phyloP scores from a whole-genome alignment of 2,329 filamentous ascomycete species.

The Monilinia fructicola region DNA sequence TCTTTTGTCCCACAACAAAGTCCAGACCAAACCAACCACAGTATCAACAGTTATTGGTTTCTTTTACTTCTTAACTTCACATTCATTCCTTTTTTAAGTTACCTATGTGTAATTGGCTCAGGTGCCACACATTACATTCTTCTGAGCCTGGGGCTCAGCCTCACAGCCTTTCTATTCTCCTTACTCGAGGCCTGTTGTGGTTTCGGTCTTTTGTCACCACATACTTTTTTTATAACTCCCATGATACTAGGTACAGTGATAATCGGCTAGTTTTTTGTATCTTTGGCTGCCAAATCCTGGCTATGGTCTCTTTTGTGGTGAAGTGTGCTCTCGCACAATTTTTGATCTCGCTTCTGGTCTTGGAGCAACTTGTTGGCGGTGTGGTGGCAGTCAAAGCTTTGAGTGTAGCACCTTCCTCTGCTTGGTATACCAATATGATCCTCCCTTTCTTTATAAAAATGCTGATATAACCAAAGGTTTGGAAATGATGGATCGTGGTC shows the following conservation, averaged over 20 bases:
- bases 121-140: background rate
- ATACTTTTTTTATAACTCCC: background rate
- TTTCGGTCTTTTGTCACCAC: background rate
- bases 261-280: background rate
- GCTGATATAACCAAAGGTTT: conserved; percentile 46
- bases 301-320: background rate
- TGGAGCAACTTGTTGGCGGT: background rate
- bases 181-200: background rate
- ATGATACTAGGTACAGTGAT: background rate
- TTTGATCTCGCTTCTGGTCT: background rate
- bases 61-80: background rate
- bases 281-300: background rate
- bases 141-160: background rate
- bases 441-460: background rate
- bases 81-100: background rate
- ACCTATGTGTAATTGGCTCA: background rate
- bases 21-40: background rate
- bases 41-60: background rate
- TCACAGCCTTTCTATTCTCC: background rate
- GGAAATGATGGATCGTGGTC: conserved; percentile 73
- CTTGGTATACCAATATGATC: conserved; percentile 30
- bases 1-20: background rate
- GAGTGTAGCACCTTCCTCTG: conserved; percentile 36
- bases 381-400: conserved; percentile 27
- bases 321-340: background rate